Evolutionary conservation across 139 green algal species (phyloP).

Genomic region (Marvania coccoides): DNA sequence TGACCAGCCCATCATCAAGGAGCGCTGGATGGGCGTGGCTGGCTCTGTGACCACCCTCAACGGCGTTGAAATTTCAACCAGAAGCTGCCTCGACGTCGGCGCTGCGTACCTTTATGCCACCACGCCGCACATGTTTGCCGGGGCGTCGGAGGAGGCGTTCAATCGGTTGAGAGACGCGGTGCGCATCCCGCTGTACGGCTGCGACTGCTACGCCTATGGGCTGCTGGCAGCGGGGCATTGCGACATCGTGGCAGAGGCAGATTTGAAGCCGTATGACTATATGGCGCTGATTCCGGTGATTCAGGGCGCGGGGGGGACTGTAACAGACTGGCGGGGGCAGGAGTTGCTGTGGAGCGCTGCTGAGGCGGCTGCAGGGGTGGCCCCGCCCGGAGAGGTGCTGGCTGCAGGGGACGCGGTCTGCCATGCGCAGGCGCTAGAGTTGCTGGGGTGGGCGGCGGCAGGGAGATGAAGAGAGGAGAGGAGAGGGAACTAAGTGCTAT

Average conservation of each 20-base stretch:
- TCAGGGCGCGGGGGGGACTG: slow-evolving; percentile 81
- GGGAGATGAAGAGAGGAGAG: too few species aligned
- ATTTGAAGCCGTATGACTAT: slow-evolving; percentile 97
- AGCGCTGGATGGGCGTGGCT: slow-evolving; percentile 87
- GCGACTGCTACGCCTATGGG: slow-evolving; percentile 98
- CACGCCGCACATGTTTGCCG: slow-evolving; percentile 90
- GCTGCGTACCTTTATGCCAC: slow-evolving; percentile 78
- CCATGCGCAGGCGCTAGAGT: slow-evolving; percentile 51
- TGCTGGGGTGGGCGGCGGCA: slow-evolving; percentile 44
- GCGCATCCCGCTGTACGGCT: slow-evolving; percentile 86
- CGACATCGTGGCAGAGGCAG: slow-evolving; percentile 90
- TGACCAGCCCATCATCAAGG: slow-evolving; percentile 85
- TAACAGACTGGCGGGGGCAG: slow-evolving; percentile 88
- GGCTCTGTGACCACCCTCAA: slow-evolving; percentile 83
- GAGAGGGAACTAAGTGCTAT: too few species aligned
- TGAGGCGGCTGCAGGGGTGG: slow-evolving; percentile 6
- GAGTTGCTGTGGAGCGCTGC: slow-evolving; percentile 33
- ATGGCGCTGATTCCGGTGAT: slow-evolving; percentile 94
- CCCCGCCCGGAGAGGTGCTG: slow-evolving; percentile 68
- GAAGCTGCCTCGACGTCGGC: slow-evolving; percentile 26
- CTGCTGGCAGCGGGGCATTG: slow-evolving; percentile 76
- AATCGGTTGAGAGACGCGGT: slow-evolving; percentile 60
- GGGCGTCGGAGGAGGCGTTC: slow-evolving; percentile 50
- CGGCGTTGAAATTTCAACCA: slow-evolving; percentile 46
- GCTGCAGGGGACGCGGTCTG: slow-evolving; percentile 56